Evolutionary conservation across 768 basidiomycete species (phyloP), one percentile per base, ranked within the genome.

Genomic region (Flagelloscypha sp.): DNA sequence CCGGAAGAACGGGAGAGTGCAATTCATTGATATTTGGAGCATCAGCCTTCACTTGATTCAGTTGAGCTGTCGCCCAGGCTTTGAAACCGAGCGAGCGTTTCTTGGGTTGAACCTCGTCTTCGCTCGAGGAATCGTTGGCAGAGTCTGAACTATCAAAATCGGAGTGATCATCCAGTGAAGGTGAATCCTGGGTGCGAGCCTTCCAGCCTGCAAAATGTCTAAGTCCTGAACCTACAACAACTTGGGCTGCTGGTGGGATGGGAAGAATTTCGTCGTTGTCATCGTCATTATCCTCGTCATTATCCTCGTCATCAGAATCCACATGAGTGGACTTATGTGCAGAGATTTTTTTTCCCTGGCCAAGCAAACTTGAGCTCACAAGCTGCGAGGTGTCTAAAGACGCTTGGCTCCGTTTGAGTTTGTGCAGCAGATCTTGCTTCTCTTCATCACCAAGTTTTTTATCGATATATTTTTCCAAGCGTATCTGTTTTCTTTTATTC

Each of bases 391-490:
- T n/a, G n/a, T n/a, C n/a, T n/a, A 84, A 58, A 23, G 79, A 65
- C 2, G 82, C 76, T 61, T 93, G 90, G 25, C 74, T 80, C 61
- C 83, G 73, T 43, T 86, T 90, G 61, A 95, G 65, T 54, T 85
- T 89, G 45, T 86, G 75, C 36, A 94, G 78, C 10, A 95, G 67
- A 13, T 68, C 55, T 4, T 75, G 50, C 29, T 90, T 74, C 42
- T 88, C 87, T 50, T 95, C 92, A 54, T 90, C 87, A 59, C 84
- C 88, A 31, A 94, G 62, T 58, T 93, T 93, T 62, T 92, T 92
- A 33, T 88, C 89, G 48, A 97, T 92, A 50, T 90, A 98, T 44
- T 87, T 87, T 44, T 97, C 93, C 4, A 98, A 61, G 35, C 87
- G 65, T 55, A 84, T 92, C 62, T 77, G 81, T 63, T 88, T 93